A percentile compares a stretch with the other conserved stretches of the same genome.
Conservation (phyloP, 2,329 filamentous ascomycete species). For the Phialophora chinensis region DNA sequence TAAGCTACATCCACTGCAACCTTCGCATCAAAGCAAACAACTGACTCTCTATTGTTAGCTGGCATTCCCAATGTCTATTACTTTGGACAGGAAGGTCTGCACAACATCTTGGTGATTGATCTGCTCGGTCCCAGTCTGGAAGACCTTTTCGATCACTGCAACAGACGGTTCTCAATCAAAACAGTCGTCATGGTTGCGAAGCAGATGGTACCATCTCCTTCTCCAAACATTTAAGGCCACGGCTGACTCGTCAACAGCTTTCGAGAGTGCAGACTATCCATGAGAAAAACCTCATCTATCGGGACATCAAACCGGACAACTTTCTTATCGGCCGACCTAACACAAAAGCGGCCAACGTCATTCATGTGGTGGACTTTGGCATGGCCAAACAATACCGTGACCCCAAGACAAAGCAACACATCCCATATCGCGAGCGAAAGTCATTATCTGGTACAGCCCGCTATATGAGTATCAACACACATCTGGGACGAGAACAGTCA, state of each 20-base stretch:
- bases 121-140: slow-evolving; percentile 79
- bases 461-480: slow-evolving; percentile 99
- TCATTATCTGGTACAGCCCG: slow-evolving; percentile 93
- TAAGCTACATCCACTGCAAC: slow-evolving; percentile 63
- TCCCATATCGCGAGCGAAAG: slow-evolving; percentile 95
- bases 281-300: slow-evolving; percentile 98
- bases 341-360: slow-evolving; percentile 95
- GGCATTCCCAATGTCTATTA: slow-evolving; percentile 99
- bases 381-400: slow-evolving; percentile 99
- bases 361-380: slow-evolving; percentile 98
- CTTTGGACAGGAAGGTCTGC: slow-evolving; percentile 96
- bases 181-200: slow-evolving; percentile 99
- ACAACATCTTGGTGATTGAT: slow-evolving; percentile 99
- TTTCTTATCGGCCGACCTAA: slow-evolving; percentile 93
- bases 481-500: slow-evolving; percentile 94
- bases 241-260: slow-evolving; percentile 60
- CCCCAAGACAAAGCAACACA: slow-evolving; percentile 98
- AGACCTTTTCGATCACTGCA: slow-evolving; percentile 97
- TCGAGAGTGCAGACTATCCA: slow-evolving; percentile 93
- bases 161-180: slow-evolving; percentile 92
- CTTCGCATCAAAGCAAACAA: slow-evolving; percentile 20
- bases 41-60: slow-evolving; percentile 60
- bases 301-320: slow-evolving; percentile 99
- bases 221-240: not conserved
- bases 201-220: slow-evolving; percentile 73